phyloP scores from a whole-genome alignment of 179 eudicot species.

The Heliamphora ciliata region DNA sequence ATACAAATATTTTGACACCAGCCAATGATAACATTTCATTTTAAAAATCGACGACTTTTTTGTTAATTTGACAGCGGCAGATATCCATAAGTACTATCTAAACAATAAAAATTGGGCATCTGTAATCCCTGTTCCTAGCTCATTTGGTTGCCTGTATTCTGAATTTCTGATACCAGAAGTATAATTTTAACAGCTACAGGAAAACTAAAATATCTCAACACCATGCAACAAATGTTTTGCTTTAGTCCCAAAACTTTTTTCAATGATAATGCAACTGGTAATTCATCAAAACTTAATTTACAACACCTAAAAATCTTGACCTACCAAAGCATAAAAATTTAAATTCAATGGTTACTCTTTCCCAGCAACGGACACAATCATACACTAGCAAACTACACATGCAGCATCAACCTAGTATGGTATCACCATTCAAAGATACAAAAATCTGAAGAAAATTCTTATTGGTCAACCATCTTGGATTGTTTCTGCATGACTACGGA shows the following conservation, averaged over 20 bases:
- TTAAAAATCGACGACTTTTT: background rate
- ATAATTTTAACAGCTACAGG: background rate
- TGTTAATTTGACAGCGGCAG: background rate
- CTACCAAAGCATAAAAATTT: background rate
- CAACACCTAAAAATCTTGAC: background rate
- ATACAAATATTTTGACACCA: background rate
- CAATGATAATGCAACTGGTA: background rate
- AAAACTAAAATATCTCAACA: background rate
- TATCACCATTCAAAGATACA: no score
- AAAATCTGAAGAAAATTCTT: no score
- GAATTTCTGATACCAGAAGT: background rate
- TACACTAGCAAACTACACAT: no score
- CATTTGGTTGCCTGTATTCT: background rate
- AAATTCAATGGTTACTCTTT: no score
- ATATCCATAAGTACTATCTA: background rate
- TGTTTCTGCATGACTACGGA: no score
- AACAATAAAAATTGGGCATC: background rate
- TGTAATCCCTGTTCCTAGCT: background rate
- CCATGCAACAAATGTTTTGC: background rate
- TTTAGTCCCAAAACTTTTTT: no score
- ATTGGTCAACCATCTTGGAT: no score
- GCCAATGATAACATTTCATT: background rate
- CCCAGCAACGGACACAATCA: no score
- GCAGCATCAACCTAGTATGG: no score
- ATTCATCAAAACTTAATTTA: background rate